Base-by-base conservation (phyloP, 2,329 filamentous ascomycete genomes). In the Colletotrichum lupini region DNA sequence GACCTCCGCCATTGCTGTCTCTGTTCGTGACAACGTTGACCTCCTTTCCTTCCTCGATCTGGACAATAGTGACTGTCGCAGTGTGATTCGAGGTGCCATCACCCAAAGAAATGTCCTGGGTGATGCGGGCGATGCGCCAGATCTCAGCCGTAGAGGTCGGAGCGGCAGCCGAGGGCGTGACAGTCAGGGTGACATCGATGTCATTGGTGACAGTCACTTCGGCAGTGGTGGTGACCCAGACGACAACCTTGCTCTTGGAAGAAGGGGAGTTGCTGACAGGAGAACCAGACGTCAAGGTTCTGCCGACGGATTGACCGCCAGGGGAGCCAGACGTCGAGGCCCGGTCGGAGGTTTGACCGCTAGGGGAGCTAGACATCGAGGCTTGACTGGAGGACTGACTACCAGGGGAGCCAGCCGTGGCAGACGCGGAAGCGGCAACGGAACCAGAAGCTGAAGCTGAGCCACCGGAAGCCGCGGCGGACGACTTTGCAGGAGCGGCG, bases 1-100 rank as follows among this genome's bases (percentile, higher is more conserved):
- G 19, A 72, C 76, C 24, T 80, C 76, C 79, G 78, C 75, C 9
- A 76, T 73, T 1, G 79, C 79, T 11, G 79, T 79, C 56, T 75
- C 63, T 9, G 77, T 76, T 22, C 77, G 77, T 16, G 76, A 78
- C 7, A 70, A 57, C 22, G 67, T 67, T 46, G 24, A 5, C 28
- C 30, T 66, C 55, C 19, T 42, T n/a, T 5, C 22, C 12, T 1
- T 22, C n/a, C 11, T 56, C 12, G 19, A 55, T 14, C 16, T 70
- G 61, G 53, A 37, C 58, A 4, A 70, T 32, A 28, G 14, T 53
- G 26, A 66, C 22, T 35, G 55, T 26, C 28, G 67, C 67, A 8
- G 32, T 55, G 61, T 70, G 67, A 19, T 28, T 30, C 16, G 22
- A 16, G 3, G 55, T 22, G 24, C 30, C 58, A 22, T 28, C 46